These are phyloP conservation scores for Rhododendron ferrugineum DNA, from an alignment of 148 eudicot species.

Conservation along the genomic window DNA sequence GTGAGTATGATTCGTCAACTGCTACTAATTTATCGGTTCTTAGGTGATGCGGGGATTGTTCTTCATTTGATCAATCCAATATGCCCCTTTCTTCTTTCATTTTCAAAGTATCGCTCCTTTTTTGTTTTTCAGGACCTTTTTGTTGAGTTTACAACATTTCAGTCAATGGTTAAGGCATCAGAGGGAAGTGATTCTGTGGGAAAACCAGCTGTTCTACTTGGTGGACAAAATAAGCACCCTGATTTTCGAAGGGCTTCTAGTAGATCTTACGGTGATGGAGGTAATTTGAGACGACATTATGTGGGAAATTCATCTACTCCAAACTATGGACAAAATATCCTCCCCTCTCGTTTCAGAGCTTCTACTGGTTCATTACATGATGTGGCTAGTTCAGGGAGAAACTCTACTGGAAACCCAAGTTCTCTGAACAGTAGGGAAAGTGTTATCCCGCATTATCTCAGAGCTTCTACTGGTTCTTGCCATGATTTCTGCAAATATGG, in stretches of 20 bases:
- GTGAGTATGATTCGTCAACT: not conserved
- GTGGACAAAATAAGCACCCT: conserved; percentile 19
- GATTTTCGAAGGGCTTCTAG: conserved; percentile 46
- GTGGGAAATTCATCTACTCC: conserved; percentile 19
- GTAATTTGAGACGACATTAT: conserved; percentile 13
- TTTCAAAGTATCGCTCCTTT: not conserved
- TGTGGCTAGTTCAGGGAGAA: conserved; percentile 20
- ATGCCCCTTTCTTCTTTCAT: not conserved
- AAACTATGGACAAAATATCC: conserved; percentile 13
- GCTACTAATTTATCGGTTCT: conserved; percentile 1
- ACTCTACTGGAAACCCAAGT: conserved; percentile 25
- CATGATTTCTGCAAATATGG: conserved; percentile 82
- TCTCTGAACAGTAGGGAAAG: conserved; percentile 18
- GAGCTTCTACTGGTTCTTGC: conserved; percentile 86
- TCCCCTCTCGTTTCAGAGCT: conserved; percentile 36
- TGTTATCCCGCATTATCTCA: conserved; percentile 55
- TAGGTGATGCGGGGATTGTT: not conserved
- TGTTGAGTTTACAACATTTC: conserved; percentile 3
- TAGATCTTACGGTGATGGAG: conserved; percentile 34
- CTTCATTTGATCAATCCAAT: not conserved
- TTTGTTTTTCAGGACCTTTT: conserved; percentile 16
- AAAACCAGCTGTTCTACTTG: conserved; percentile 21
- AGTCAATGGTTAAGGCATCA: conserved; percentile 30
- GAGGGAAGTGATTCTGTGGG: conserved; percentile 16
- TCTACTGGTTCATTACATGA: conserved; percentile 39